Conservation (phyloP, 768 basidiomycete species). For the Hebeloma cylindrosporum region DNA sequence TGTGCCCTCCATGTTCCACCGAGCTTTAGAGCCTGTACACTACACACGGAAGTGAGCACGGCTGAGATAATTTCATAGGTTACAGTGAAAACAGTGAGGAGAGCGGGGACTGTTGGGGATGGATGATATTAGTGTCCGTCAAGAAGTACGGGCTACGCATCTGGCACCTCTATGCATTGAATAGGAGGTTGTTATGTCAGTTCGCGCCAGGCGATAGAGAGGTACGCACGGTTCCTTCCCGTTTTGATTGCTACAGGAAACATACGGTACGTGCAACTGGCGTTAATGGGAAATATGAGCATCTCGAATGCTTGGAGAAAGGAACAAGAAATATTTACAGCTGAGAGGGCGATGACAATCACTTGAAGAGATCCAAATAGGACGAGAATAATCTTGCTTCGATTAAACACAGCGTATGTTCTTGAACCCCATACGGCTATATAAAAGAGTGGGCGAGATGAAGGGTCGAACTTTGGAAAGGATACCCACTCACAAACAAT, state of each 20-base stretch:
- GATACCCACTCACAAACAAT: constrained; percentile 2
- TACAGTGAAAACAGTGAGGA: no score
- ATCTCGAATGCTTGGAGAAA: background rate
- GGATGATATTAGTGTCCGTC: no score
- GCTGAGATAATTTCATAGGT: no score
- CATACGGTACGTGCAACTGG: constrained; percentile 5
- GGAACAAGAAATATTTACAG: background rate
- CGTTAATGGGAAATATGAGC: background rate
- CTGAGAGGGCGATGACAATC: background rate
- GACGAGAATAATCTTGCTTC: constrained; percentile 1
- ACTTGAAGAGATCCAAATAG: background rate
- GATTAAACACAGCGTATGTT: constrained; percentile 9
- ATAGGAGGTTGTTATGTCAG: background rate
- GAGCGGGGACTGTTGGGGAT: no score
- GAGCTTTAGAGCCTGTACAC: no score
- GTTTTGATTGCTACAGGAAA: constrained; percentile 1
- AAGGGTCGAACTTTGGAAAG: background rate
- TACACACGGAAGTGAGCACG: no score
- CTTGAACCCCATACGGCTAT: constrained; percentile 9
- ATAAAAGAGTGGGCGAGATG: background rate
- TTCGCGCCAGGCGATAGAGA: background rate
- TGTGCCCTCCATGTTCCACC: no score
- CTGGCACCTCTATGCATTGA: no score
- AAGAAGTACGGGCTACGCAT: no score
- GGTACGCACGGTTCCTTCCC: constrained; percentile 4